These are phyloP conservation scores for Nakazawaea siamensis DNA, from an alignment of 805 yeast genomes.

Conservation along the genomic window DNA sequence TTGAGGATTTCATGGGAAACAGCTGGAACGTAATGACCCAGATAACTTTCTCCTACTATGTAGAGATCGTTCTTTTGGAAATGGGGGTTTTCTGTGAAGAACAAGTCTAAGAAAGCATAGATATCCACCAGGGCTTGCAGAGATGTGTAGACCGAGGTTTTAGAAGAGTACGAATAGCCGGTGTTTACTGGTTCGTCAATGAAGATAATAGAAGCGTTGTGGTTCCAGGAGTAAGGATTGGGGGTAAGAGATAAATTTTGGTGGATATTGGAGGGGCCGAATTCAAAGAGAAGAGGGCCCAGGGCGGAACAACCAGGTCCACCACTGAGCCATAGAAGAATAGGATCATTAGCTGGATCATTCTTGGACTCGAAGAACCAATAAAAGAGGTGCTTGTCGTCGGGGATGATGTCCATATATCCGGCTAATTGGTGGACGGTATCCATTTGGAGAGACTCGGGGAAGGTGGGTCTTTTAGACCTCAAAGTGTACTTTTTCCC, in stretches of 20 bases:
- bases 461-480: neutral
- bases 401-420: conserved; percentile 71
- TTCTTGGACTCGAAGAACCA: conserved; percentile 85
- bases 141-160: conserved; percentile 41
- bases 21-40: conserved; percentile 89
- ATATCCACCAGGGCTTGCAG: conserved; percentile 75
- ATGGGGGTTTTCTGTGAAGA: conserved; percentile 63
- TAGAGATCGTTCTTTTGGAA: conserved; percentile 56
- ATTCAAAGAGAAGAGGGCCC: conserved; percentile 79
- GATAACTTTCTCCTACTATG: conserved; percentile 90
- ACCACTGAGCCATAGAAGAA: conserved; percentile 85
- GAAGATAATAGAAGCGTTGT: conserved; percentile 76
- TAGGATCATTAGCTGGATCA: conserved; percentile 77
- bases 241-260: conserved; percentile 51
- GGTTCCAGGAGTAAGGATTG: conserved; percentile 80
- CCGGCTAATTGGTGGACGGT: conserved; percentile 78
- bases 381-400: conserved; percentile 78
- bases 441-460: conserved; percentile 36
- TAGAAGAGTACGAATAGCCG: conserved; percentile 67
- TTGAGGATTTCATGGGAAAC: conserved; percentile 74
- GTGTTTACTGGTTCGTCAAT: conserved; percentile 86
- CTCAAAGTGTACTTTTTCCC: neutral
- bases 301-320: conserved; percentile 93
- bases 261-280: conserved; percentile 71
- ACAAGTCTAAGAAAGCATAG: conserved; percentile 67